Conservation (phyloP, 1,284 basidiomycete species). For the Sphagnurus paluster region DNA sequence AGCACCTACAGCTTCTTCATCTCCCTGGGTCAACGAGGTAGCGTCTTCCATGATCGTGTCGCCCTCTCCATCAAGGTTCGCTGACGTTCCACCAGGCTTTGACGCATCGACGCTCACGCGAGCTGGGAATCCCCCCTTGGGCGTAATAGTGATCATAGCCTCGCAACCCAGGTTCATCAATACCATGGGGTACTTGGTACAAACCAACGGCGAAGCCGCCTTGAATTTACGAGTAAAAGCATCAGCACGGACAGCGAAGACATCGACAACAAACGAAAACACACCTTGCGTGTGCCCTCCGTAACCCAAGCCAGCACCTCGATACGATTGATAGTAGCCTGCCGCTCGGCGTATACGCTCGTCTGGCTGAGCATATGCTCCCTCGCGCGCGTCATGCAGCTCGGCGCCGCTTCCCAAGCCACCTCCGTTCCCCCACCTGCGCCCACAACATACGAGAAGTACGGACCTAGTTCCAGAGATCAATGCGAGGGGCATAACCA, state of each 20-base stretch:
- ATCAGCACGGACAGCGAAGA: neutral
- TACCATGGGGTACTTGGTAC: conserved; percentile 8
- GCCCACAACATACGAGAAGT: conserved; percentile 24
- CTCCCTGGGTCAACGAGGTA: neutral
- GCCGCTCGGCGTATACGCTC: conserved; percentile 26
- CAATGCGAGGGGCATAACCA: neutral
- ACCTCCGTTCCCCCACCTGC: conserved; percentile 16
- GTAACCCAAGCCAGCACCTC: conserved; percentile 34
- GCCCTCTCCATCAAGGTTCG: neutral
- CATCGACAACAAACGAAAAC: conserved; percentile 5
- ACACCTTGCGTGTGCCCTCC: conserved; percentile 32
- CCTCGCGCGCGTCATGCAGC: conserved; percentile 24
- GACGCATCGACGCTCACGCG: neutral
- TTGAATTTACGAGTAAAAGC: too few species aligned
- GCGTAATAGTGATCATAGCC: conserved; percentile 15
- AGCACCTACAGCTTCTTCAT: neutral
- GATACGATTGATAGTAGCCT: conserved; percentile 27
- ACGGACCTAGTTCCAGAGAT: conserved; percentile 27
- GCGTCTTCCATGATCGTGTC: neutral
- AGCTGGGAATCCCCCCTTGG: conserved; percentile 15
- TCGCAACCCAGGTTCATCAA: conserved; percentile 21
- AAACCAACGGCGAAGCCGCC: conserved; percentile 10
- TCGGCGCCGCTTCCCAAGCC: conserved; percentile 18
- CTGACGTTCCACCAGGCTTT: neutral
- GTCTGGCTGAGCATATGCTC: conserved; percentile 23